Evolutionary conservation across 768 basidiomycete species (phyloP).

Genomic region (Rhizopogon salebrosus): DNA sequence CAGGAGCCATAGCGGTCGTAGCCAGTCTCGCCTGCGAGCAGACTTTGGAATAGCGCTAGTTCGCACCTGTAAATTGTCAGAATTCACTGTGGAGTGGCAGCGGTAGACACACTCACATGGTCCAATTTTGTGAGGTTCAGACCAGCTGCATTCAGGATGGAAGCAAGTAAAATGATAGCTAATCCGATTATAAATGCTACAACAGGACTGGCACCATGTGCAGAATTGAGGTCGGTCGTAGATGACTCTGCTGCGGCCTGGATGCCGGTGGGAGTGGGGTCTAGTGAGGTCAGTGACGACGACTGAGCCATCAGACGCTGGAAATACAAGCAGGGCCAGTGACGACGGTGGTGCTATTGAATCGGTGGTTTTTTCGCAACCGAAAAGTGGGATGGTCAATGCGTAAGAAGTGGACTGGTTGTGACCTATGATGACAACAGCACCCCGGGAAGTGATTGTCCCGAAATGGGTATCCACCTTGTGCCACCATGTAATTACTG

Average conservation of each 20-base stretch:
- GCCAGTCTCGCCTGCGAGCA: conserved; percentile 69
- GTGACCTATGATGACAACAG: background rate
- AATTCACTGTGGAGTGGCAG: background rate
- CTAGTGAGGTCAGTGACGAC: conserved; percentile 1
- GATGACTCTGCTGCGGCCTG: conserved; percentile 12
- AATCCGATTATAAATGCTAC: conserved; percentile 82
- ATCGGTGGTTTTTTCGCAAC: background rate
- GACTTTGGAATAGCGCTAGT: conserved; percentile 74
- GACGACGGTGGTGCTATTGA: background rate
- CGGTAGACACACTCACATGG: conserved; percentile 50
- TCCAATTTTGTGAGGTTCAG: conserved; percentile 93
- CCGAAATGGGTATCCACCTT: background rate
- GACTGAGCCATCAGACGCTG: conserved; percentile 15
- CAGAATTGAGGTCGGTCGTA: conserved; percentile 19
- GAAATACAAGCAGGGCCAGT: background rate
- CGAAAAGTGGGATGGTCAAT: background rate
- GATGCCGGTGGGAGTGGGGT: conserved; percentile 14
- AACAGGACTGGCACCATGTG: conserved; percentile 49
- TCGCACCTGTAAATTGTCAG: conserved; percentile 43
- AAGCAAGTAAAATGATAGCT: conserved; percentile 76
- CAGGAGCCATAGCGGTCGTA: conserved; percentile 83
- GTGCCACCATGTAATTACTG: background rate
- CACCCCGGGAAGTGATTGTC: background rate
- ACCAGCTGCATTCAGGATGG: conserved; percentile 87
- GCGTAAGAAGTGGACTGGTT: too few relatives aligned